phyloP scores from a whole-genome alignment of 345 rosid genomes.

The Aquilaria yunnanensis region DNA sequence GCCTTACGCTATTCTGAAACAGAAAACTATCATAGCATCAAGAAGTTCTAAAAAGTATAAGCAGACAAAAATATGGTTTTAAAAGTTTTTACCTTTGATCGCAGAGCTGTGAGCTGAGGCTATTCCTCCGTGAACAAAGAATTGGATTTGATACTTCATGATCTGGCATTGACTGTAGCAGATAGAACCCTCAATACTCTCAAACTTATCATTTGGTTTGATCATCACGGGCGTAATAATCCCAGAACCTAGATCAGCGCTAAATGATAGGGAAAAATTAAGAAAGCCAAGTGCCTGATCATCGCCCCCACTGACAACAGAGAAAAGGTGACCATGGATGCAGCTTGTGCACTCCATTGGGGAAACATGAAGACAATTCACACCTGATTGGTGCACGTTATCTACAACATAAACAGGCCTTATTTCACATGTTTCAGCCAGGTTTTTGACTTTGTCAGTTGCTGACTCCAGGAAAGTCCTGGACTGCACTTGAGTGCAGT shows the following conservation, averaged over 20 bases:
- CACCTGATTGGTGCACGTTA: conserved; percentile 80
- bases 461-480: conserved; percentile 21
- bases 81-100: conserved; percentile 55
- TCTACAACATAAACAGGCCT: conserved; percentile 46
- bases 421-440: conserved; percentile 45
- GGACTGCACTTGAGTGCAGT: conserved; percentile 18
- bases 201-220: conserved; percentile 14
- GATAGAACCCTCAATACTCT: conserved; percentile 12
- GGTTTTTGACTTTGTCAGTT: conserved; percentile 24
- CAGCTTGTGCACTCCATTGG: conserved; percentile 26
- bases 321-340: conserved; percentile 29
- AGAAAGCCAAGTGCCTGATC: conserved; percentile 84
- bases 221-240: conserved; percentile 11
- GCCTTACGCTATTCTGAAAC: not conserved
- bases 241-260: conserved; percentile 12
- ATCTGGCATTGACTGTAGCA: conserved; percentile 22
- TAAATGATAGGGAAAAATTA: conserved; percentile 24
- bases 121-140: conserved; percentile 36
- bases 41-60: conserved; percentile 6
- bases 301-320: conserved; percentile 84
- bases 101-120: conserved; percentile 83
- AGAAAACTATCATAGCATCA: conserved; percentile 2
- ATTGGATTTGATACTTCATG: conserved; percentile 31
- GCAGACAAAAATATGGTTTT: not conserved
- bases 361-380: conserved; percentile 77